A percentile compares a stretch with the other conserved stretches of the same genome.
Conservation (phyloP, 1,139 yeast species). For the Debaryomycetaceae sp. region DNA sequence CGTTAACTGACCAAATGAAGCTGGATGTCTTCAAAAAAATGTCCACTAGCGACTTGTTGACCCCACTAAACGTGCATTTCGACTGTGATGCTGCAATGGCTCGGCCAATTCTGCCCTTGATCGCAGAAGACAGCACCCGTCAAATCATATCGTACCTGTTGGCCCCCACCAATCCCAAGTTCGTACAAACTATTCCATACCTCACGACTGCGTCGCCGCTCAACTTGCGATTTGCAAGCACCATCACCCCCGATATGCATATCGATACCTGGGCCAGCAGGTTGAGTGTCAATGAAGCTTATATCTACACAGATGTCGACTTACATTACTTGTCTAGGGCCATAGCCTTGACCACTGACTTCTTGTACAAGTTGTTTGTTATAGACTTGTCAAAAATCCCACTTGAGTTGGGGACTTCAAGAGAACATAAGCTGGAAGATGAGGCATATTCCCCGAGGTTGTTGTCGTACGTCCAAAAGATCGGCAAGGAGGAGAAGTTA, state of each 20-base stretch:
- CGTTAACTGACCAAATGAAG: slow-evolving; percentile 23
- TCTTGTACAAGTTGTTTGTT: slow-evolving; percentile 18
- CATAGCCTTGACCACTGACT: slow-evolving; percentile 28
- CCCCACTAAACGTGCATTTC: slow-evolving; percentile 17
- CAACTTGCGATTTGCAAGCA: slow-evolving; percentile 37
- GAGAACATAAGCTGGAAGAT: slow-evolving; percentile 12
- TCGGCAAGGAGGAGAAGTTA: not conserved
- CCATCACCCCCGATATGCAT: slow-evolving; percentile 24
- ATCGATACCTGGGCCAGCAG: slow-evolving; percentile 45
- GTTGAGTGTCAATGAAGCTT: slow-evolving; percentile 49
- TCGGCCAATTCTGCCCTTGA: slow-evolving; percentile 52
- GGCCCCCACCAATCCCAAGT: slow-evolving; percentile 19
- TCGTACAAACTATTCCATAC: slow-evolving; percentile 54
- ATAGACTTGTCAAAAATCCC: slow-evolving; percentile 19
- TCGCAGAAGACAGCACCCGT: slow-evolving; percentile 51
- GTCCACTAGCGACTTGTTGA: slow-evolving; percentile 14
- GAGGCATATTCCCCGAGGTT: slow-evolving; percentile 7
- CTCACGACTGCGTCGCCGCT: slow-evolving; percentile 46
- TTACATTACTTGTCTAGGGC: slow-evolving; percentile 28
- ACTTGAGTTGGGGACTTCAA: slow-evolving; percentile 6
- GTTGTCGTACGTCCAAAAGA: not conserved
- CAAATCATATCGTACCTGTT: slow-evolving; percentile 41
- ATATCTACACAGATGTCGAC: slow-evolving; percentile 39
- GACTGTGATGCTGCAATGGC: slow-evolving; percentile 35
- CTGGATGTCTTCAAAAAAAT: slow-evolving; percentile 16